Evolutionary conservation across 83 land plant species (phyloP).

Genomic region (Diphasiastrum complanatum): DNA sequence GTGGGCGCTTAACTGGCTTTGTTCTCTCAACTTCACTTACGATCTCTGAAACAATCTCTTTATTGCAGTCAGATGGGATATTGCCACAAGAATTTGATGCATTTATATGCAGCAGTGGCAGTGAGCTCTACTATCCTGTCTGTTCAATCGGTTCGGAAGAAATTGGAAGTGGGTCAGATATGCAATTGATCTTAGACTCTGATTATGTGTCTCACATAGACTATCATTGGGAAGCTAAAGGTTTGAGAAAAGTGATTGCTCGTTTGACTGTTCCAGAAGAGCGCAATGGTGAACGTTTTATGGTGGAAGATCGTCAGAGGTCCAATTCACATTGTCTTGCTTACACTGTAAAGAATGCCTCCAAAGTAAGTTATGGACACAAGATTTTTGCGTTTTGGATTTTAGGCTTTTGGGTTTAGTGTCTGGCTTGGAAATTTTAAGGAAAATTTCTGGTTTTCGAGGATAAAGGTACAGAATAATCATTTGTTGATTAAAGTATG

Average conservation of each 20-base stretch:
- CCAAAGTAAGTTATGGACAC: conserved; percentile 18
- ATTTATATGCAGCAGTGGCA: conserved; percentile 69
- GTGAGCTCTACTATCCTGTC: conserved; percentile 69
- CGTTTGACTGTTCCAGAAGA: not conserved
- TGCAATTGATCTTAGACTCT: conserved; percentile 43
- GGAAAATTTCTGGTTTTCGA: not conserved
- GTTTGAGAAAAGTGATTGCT: conserved; percentile 50
- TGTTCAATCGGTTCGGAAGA: conserved; percentile 34
- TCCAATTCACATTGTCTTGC: conserved; percentile 58
- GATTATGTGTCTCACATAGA: conserved; percentile 73
- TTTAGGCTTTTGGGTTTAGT: not conserved
- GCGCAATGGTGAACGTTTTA: conserved; percentile 26
- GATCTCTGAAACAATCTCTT: conserved; percentile 36
- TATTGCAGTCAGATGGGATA: conserved; percentile 44
- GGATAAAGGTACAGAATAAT: not conserved
- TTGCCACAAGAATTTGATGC: conserved; percentile 55
- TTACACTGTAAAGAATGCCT: conserved; percentile 31
- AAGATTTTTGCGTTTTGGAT: conserved; percentile 4
- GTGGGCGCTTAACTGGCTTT: conserved; percentile 41
- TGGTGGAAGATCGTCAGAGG: conserved; percentile 21
- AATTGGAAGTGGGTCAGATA: conserved; percentile 31
- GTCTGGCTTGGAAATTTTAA: not conserved
- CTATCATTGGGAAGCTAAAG: conserved; percentile 75
- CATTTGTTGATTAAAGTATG: not conserved
- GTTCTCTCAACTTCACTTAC: conserved; percentile 49